phyloP scores from a whole-genome alignment of 2,329 filamentous ascomycete species.

The Colletotrichum sp. region DNA sequence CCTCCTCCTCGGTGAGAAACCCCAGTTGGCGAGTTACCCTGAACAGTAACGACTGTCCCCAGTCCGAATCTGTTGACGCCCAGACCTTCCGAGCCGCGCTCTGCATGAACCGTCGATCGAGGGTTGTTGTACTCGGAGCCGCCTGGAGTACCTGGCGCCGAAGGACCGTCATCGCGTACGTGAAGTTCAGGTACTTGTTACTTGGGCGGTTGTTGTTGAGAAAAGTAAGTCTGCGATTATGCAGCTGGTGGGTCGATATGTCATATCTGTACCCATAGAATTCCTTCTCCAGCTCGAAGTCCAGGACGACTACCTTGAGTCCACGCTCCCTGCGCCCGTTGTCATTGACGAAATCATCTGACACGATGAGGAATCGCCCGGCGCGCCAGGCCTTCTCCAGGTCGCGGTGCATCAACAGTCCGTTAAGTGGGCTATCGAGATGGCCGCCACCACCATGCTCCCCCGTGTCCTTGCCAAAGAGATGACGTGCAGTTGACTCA shows the following conservation, averaged over 20 bases:
- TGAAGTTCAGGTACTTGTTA: neutral
- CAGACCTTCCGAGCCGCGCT: conserved; percentile 31
- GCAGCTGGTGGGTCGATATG: neutral
- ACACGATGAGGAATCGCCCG: neutral
- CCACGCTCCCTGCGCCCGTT: neutral
- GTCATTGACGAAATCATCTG: neutral
- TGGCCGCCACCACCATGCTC: neutral
- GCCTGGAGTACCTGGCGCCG: neutral
- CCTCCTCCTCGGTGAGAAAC: neutral
- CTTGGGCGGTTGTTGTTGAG: neutral
- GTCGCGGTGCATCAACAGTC: neutral
- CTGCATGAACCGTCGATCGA: conserved; percentile 46
- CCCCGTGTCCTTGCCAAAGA: neutral
- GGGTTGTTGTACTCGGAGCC: neutral
- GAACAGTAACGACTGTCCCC: neutral
- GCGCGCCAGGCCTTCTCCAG: neutral
- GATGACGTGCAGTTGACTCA: neutral
- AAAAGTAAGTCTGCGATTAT: neutral
- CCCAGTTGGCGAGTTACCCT: neutral
- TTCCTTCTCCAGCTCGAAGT: neutral
- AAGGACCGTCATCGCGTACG: neutral
- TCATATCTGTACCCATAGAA: neutral
- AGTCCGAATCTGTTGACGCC: neutral
- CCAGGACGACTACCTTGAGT: neutral
- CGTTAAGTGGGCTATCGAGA: neutral